These are phyloP conservation scores for Lepraria neglecta DNA, from an alignment of 495 filamentous ascomycete genomes.

Conservation along the genomic window DNA sequence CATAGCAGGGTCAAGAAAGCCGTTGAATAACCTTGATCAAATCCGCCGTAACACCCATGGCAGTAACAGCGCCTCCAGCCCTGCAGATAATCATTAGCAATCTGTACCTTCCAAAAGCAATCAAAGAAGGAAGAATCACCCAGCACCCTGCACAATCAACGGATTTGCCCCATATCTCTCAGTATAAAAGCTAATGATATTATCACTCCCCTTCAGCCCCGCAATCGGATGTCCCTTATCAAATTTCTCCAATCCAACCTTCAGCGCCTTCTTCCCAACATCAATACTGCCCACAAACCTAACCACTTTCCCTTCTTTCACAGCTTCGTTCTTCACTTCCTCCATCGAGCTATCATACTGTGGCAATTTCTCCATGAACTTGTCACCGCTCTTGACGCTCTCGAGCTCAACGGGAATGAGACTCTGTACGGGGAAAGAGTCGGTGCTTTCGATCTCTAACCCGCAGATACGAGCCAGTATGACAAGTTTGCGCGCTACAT, in stretches of 20 bases:
- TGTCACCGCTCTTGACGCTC: slow-evolving; percentile 60
- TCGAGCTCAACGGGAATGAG: slow-evolving; percentile 82
- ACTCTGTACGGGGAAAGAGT: slow-evolving; percentile 83
- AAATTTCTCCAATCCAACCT: slow-evolving; percentile 84
- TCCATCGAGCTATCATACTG: slow-evolving; percentile 83
- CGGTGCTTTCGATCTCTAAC: slow-evolving; percentile 66
- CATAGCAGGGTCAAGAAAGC: slow-evolving; percentile 20
- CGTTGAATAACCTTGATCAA: slow-evolving; percentile 72
- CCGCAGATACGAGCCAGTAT: slow-evolving; percentile 83
- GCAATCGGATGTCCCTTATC: slow-evolving; percentile 80
- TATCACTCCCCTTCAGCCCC: slow-evolving; percentile 90
- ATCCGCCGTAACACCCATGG: slow-evolving; percentile 90
- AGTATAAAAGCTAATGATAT: slow-evolving; percentile 97
- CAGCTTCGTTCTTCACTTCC: slow-evolving; percentile 65
- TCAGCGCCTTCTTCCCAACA: slow-evolving; percentile 64
- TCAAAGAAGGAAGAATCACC: slow-evolving; percentile 36
- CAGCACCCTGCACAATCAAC: slow-evolving; percentile 88
- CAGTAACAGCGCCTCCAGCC: slow-evolving; percentile 89
- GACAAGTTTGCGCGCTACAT: slow-evolving; percentile 94
- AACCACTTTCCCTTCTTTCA: slow-evolving; percentile 82
- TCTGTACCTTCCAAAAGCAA: neutral
- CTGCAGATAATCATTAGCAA: slow-evolving; percentile 23
- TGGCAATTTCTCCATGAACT: slow-evolving; percentile 71
- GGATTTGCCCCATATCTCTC: slow-evolving; percentile 85
- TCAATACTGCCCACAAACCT: slow-evolving; percentile 93